Evolutionary conservation across 371 early-diverging fungal genomes (phyloP).

Genomic region (Cokeromyces recurvatus): DNA sequence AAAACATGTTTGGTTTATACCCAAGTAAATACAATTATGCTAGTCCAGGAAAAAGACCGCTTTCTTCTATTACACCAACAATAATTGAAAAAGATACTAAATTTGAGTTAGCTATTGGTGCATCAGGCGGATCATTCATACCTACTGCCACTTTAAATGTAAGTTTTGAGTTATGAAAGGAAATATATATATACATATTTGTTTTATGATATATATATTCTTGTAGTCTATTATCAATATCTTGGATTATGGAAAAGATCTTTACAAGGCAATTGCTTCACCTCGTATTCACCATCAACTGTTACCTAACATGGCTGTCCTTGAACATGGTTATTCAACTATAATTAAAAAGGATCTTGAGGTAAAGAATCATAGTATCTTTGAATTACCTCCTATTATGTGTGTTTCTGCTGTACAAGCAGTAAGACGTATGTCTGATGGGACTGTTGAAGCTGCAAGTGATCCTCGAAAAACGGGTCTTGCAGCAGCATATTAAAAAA

Average conservation of each 20-base stretch:
- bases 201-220: not conserved
- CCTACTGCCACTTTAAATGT: conserved; percentile 81
- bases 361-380: conserved; percentile 16
- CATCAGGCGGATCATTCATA: conserved; percentile 94
- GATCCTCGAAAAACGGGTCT: conserved; percentile 42
- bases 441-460: conserved; percentile 33
- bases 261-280: conserved; percentile 70
- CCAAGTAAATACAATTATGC: conserved; percentile 85
- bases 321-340: conserved; percentile 21
- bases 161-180: conserved; percentile 2
- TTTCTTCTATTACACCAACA: conserved; percentile 86
- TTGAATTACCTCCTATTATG: conserved; percentile 1
- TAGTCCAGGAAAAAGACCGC: conserved; percentile 86
- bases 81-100: conserved; percentile 74
- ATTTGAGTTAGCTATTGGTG: conserved; percentile 84
- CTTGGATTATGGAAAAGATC: conserved; percentile 61
- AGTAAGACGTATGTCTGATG: conserved; percentile 27
- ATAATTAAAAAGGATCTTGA: conserved; percentile 7
- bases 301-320: conserved; percentile 64
- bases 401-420: conserved; percentile 33
- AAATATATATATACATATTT: not conserved
- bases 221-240: conserved; percentile 68
- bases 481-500: conserved; percentile 29
- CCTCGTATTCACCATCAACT: conserved; percentile 95
- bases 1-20: conserved; percentile 82